Percentiles rank a stretch among this genome's conserved stretches.
These are phyloP conservation scores for Fomitopsis serialis DNA, from an alignment of 768 basidiomycete species.

Conservation along the genomic window DNA sequence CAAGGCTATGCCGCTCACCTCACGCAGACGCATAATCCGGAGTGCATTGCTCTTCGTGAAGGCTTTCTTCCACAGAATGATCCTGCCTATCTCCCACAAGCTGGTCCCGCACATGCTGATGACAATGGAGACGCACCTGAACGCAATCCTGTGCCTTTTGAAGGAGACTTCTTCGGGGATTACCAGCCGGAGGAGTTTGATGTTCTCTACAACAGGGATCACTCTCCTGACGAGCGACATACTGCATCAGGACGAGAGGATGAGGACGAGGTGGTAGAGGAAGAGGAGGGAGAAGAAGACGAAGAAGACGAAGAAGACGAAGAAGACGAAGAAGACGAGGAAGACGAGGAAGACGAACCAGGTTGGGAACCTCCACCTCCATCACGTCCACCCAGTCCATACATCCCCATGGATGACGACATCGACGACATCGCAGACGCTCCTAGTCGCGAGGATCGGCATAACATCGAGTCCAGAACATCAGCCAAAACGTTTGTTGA, in stretches of 20 bases:
- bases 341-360: neutral
- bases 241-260: too few species aligned
- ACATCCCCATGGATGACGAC: neutral
- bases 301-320: neutral
- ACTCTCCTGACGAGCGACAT: too few species aligned
- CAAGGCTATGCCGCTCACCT: neutral
- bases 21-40: neutral
- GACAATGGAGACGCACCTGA: neutral
- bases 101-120: too few species aligned
- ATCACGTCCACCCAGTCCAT: too few species aligned
- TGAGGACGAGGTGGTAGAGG: too few species aligned
- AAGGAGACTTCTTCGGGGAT: slow-evolving; percentile 2
- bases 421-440: too few species aligned
- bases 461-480: neutral
- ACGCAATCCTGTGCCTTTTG: neutral
- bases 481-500: neutral
- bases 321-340: neutral
- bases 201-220: neutral
- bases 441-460: too few species aligned
- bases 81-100: too few species aligned
- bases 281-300: neutral
- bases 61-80: too few species aligned
- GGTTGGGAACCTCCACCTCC: neutral
- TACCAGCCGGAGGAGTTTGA: neutral
- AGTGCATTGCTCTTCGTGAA: neutral